Percentiles rank a stretch among this genome's conserved stretches.
These are phyloP conservation scores for Colletotrichum truncatum DNA, from an alignment of 2,329 filamentous ascomycete species.

Conservation along the genomic window DNA sequence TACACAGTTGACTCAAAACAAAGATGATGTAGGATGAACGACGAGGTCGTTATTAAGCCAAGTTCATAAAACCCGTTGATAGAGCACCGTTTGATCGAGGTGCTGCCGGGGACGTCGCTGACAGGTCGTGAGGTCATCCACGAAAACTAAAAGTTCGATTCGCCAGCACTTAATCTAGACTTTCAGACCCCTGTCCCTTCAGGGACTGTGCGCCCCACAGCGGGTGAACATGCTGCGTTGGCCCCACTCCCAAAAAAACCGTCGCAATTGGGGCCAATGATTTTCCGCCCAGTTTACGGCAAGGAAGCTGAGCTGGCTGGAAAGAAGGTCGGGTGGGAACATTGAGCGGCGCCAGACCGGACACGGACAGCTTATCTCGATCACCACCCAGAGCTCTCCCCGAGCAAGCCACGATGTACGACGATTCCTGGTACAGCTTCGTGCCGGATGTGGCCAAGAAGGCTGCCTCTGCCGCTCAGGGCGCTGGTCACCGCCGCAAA, in stretches of 20 bases:
- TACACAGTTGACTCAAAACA: not conserved
- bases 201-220: slow-evolving; percentile 27
- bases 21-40: not conserved
- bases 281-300: slow-evolving; percentile 26
- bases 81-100: not conserved
- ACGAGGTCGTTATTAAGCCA: not conserved
- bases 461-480: slow-evolving; percentile 51
- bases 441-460: slow-evolving; percentile 69
- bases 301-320: slow-evolving; percentile 10
- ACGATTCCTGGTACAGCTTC: slow-evolving; percentile 86
- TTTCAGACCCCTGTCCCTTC: slow-evolving; percentile 18
- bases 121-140: slow-evolving; percentile 33
- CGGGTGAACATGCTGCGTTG: slow-evolving; percentile 4
- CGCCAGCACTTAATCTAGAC: slow-evolving; percentile 25
- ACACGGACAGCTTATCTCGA: not conserved
- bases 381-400: not conserved
- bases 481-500: slow-evolving; percentile 69
- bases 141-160: slow-evolving; percentile 31
- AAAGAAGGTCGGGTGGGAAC: slow-evolving; percentile 13
- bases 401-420: slow-evolving; percentile 67
- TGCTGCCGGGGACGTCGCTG: slow-evolving; percentile 16
- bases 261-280: slow-evolving; percentile 25
- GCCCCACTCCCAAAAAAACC: not conserved
- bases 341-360: slow-evolving; percentile 7
- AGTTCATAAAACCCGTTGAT: slow-evolving; percentile 2